Percentiles rank a stretch among this genome's conserved stretches.
Conservation (phyloP, 1,139 yeast genomes). For the Hyphopichia khmerensis region DNA sequence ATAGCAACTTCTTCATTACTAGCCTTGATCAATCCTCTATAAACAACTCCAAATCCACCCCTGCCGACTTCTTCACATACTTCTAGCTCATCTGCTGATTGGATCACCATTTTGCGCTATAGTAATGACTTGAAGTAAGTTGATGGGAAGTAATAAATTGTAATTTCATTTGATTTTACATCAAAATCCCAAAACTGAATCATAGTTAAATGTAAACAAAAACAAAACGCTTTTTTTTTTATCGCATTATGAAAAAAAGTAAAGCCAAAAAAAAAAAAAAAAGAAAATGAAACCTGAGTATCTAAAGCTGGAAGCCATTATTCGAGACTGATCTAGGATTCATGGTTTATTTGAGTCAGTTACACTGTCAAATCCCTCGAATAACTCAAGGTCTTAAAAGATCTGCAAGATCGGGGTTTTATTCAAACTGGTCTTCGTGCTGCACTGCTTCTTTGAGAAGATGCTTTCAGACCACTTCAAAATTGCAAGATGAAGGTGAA, state of each 20-base stretch:
- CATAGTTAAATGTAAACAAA: neutral
- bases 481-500: neutral
- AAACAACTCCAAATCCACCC: slow-evolving; percentile 89
- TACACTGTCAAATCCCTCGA: neutral
- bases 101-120: slow-evolving; percentile 15
- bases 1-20: slow-evolving; percentile 58
- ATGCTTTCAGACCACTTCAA: neutral
- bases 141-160: too few species aligned
- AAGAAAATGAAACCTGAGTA: neutral
- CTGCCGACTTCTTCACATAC: slow-evolving; percentile 78
- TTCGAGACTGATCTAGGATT: neutral
- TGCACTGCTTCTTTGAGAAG: neutral
- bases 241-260: too few species aligned
- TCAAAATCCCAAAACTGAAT: neutral
- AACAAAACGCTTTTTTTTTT: neutral
- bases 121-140: too few species aligned
- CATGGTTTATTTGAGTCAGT: neutral
- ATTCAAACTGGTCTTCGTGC: neutral
- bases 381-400: neutral
- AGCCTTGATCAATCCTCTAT: slow-evolving; percentile 61
- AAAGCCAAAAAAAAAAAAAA: neutral
- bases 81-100: slow-evolving; percentile 42
- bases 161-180: neutral
- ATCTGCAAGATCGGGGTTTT: neutral
- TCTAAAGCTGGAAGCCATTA: too few species aligned